These are phyloP conservation scores for Myotisia sp. DNA, from an alignment of 2,329 filamentous ascomycete species.

Conservation along the genomic window DNA sequence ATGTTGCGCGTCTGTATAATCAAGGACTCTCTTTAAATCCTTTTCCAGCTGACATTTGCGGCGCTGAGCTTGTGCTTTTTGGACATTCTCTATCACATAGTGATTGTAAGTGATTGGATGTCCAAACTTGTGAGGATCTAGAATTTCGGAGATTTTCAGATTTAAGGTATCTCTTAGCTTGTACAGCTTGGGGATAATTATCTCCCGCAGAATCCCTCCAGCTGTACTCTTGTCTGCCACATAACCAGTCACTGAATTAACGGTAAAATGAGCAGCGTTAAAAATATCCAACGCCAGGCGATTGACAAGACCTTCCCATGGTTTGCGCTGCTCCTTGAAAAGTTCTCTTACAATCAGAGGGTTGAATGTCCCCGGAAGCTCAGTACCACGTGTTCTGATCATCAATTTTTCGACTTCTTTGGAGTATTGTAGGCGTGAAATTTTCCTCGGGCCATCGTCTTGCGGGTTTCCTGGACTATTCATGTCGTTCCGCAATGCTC, in stretches of 20 bases:
- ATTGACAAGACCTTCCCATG: slow-evolving; percentile 42
- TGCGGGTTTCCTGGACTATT: not conserved
- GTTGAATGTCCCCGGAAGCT: slow-evolving; percentile 48
- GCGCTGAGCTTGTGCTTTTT: slow-evolving; percentile 13
- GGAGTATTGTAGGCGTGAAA: slow-evolving; percentile 24
- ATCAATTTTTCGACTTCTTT: slow-evolving; percentile 27
- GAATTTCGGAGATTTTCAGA: slow-evolving; percentile 22
- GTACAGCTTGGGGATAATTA: slow-evolving; percentile 31
- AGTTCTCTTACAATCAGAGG: slow-evolving; percentile 44
- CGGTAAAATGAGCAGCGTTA: slow-evolving; percentile 19
- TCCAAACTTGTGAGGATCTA: slow-evolving; percentile 34
- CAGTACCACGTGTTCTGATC: slow-evolving; percentile 33
- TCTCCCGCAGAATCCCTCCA: slow-evolving; percentile 17
- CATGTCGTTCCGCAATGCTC: not conserved
- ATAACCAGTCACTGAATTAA: slow-evolving; percentile 21
- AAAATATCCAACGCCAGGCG: slow-evolving; percentile 20
- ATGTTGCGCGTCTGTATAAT: not conserved
- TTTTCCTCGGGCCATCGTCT: slow-evolving; percentile 11
- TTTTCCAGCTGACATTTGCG: slow-evolving; percentile 8
- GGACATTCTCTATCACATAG: slow-evolving; percentile 23
- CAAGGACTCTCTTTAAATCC: slow-evolving; percentile 3
- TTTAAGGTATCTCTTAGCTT: slow-evolving; percentile 5
- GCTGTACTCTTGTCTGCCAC: slow-evolving; percentile 29
- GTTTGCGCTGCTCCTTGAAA: slow-evolving; percentile 43
- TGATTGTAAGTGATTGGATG: slow-evolving; percentile 27